Evolutionary conservation across 345 rosid species (phyloP).

Genomic region (Salix suchowensis): DNA sequence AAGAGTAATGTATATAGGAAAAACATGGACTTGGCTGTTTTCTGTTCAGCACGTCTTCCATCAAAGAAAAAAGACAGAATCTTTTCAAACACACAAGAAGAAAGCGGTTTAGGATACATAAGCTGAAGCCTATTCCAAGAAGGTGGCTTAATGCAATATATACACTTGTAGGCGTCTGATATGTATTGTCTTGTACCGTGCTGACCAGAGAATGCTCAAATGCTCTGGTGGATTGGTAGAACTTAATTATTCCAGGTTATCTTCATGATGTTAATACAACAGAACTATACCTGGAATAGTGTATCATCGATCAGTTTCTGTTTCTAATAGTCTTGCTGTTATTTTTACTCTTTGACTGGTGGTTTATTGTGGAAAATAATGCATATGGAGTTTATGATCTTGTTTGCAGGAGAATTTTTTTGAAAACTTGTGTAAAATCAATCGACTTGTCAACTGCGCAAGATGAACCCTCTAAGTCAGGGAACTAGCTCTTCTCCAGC

Average conservation of each 20-base stretch:
- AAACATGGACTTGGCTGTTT: not conserved
- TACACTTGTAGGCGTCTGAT: not conserved
- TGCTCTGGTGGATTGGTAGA: not conserved
- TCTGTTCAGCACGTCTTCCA: not conserved
- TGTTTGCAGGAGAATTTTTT: conserved; percentile 17
- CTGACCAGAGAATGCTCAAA: not conserved
- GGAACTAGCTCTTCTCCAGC: conserved; percentile 29
- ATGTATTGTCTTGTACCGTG: not conserved
- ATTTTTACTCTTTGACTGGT: not conserved
- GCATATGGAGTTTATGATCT: not conserved
- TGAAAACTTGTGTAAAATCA: not conserved
- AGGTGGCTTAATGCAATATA: not conserved
- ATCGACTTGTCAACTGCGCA: conserved; percentile 1
- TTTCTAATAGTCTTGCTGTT: not conserved
- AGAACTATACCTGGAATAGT: not conserved
- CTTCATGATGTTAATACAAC: not conserved
- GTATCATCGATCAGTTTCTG: not conserved
- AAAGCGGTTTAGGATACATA: not conserved
- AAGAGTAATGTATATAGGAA: not conserved
- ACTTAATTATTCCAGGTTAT: not conserved
- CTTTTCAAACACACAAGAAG: not conserved
- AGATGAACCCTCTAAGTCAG: conserved; percentile 37
- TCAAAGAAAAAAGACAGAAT: not conserved
- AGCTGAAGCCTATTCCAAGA: not conserved
- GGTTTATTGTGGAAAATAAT: not conserved